Evolutionary conservation across 106 monocot genomes (phyloP).

Genomic region (Acorus gramineus): DNA sequence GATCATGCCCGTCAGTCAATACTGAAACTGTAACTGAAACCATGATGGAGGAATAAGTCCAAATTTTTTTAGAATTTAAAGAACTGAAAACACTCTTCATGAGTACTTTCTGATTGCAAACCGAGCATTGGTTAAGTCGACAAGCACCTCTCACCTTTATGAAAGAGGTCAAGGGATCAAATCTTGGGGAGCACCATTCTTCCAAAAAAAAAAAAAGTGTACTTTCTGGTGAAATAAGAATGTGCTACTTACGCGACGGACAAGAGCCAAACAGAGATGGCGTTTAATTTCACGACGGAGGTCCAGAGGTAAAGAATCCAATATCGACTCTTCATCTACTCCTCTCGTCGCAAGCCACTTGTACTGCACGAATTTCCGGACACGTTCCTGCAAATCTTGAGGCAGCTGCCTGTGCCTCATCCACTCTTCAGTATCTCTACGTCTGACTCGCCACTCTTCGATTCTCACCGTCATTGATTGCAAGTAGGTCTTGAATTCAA

Average conservation of each 20-base stretch:
- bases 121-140: too few relatives aligned
- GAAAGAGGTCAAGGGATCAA: too few relatives aligned
- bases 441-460: conserved; percentile 91
- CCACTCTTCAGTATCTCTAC: conserved; percentile 89
- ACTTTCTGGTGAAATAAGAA: not conserved
- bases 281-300: conserved; percentile 90
- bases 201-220: not conserved
- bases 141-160: too few relatives aligned
- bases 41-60: too few relatives aligned
- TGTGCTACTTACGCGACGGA: conserved; percentile 59
- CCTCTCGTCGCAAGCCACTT: conserved; percentile 96
- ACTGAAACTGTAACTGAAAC: too few relatives aligned
- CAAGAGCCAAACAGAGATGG: conserved; percentile 78
- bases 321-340: conserved; percentile 79
- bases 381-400: conserved; percentile 55
- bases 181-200: not conserved
- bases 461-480: conserved; percentile 72
- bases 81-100: too few relatives aligned
- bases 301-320: conserved; percentile 61
- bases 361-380: conserved; percentile 67
- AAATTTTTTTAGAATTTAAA: too few relatives aligned
- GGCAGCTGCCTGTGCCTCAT: conserved; percentile 92
- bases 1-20: too few relatives aligned
- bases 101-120: too few relatives aligned
- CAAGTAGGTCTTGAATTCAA: conserved; percentile 55